Evolutionary conservation across 2,329 filamentous ascomycete species (phyloP).

Genomic region (Mycosphaerella sp.): DNA sequence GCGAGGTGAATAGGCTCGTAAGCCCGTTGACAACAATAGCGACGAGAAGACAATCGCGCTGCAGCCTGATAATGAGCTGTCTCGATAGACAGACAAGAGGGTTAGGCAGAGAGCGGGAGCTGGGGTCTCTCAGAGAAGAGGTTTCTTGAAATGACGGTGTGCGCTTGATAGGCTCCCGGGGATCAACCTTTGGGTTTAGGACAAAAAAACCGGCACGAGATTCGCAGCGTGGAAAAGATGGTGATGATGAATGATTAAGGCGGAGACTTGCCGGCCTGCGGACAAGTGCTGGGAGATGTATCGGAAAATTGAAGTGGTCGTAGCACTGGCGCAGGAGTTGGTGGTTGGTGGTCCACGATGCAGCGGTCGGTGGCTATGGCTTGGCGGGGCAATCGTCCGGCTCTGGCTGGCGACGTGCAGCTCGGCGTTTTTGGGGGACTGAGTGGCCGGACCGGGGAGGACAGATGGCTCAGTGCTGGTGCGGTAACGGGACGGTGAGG

Average conservation of each 20-base stretch:
- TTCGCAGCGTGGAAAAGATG: conserved; percentile 18
- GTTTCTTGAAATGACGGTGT: conserved; percentile 27
- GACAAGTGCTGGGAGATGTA: conserved; percentile 26
- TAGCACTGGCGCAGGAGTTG: conserved; percentile 18
- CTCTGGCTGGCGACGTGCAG: conserved; percentile 18
- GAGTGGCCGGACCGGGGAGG: conserved; percentile 8
- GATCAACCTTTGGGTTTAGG: conserved; percentile 24
- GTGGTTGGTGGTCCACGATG: conserved; percentile 13
- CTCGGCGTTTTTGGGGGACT: conserved; percentile 16
- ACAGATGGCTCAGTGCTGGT: conserved; percentile 1
- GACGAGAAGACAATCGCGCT: conserved; percentile 27
- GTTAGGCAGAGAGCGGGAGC: neutral
- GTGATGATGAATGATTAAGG: conserved; percentile 20
- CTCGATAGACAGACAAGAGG: conserved; percentile 23
- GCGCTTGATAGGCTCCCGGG: conserved; percentile 20
- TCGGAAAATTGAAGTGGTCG: conserved; percentile 16
- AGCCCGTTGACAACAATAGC: conserved; percentile 12
- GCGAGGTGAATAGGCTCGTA: conserved; percentile 26
- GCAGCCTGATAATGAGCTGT: conserved; percentile 26
- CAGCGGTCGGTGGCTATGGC: conserved; percentile 11
- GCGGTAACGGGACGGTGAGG: too few relatives aligned
- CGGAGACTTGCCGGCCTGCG: conserved; percentile 32
- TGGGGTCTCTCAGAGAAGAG: conserved; percentile 20
- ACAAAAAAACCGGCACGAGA: conserved; percentile 21
- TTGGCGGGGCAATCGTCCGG: neutral